Evolutionary conservation across 1,284 basidiomycete genomes (phyloP).

Genomic region (Chondrostereum purpureum): DNA sequence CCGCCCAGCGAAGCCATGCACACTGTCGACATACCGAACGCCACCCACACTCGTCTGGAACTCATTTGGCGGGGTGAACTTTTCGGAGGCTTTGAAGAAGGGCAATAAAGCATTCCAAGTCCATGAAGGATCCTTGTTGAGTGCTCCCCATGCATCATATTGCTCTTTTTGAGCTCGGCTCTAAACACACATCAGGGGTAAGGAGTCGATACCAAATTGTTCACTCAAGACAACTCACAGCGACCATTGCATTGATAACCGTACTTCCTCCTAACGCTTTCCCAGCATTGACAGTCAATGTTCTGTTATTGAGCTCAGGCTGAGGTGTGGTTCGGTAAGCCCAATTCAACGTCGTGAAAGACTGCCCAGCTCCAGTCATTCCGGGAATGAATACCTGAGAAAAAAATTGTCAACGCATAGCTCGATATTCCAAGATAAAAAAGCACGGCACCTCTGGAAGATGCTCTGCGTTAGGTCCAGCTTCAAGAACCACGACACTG

Average conservation of each 20-base stretch:
- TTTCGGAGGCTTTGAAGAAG: constrained; percentile 25
- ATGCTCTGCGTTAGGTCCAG: constrained; percentile 20
- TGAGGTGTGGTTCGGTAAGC: constrained; percentile 21
- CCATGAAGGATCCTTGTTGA: constrained; percentile 25
- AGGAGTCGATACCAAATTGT: background rate
- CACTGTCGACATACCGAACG: background rate
- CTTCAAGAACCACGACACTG: constrained; percentile 13
- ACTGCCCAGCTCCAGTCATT: constrained; percentile 19
- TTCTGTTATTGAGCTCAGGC: constrained; percentile 17
- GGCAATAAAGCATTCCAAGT: constrained; percentile 24
- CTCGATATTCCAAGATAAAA: background rate
- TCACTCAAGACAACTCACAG: constrained; percentile 14
- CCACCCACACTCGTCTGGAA: constrained; percentile 14
- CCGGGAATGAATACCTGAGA: constrained; percentile 24
- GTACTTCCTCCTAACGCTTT: constrained; percentile 26
- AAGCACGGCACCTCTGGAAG: constrained; percentile 19
- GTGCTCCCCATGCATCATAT: constrained; percentile 24
- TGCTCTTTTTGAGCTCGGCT: constrained; percentile 25
- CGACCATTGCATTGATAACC: constrained; percentile 25
- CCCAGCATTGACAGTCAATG: constrained; percentile 20
- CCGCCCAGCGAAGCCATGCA: constrained; percentile 13
- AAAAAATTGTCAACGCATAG: background rate
- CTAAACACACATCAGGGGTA: background rate
- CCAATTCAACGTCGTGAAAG: constrained; percentile 23
- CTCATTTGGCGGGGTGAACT: constrained; percentile 22